These are phyloP conservation scores for Dorcoceras hygrometricum DNA, from an alignment of 257 asterid species.

Conservation along the genomic window DNA sequence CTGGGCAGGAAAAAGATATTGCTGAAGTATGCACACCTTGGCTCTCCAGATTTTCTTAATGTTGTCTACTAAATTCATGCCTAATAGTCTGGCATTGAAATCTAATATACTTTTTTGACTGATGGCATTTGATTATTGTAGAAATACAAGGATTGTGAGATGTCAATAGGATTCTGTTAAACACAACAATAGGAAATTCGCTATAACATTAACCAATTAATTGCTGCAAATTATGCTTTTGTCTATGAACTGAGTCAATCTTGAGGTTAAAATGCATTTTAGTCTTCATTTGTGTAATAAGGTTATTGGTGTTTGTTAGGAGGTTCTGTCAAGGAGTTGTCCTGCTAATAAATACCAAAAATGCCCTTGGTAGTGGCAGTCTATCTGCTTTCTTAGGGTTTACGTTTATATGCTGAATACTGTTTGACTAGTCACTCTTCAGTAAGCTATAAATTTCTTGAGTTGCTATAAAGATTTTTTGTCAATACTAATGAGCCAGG, in stretches of 20 bases:
- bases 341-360: not conserved
- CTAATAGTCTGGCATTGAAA: not conserved
- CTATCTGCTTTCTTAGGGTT: not conserved
- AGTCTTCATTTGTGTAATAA: not conserved
- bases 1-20: constrained; percentile 38
- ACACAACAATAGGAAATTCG: not conserved
- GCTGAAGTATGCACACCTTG: constrained; percentile 43
- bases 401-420: no score
- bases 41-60: constrained; percentile 1
- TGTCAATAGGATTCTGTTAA: not conserved
- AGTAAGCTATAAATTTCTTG: not conserved
- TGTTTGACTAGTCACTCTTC: not conserved
- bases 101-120: not conserved
- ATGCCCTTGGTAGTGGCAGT: not conserved
- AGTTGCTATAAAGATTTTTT: not conserved
- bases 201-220: not conserved
- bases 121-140: not conserved
- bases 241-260: not conserved
- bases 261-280: not conserved
- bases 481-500: not conserved
- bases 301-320: not conserved
- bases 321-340: not conserved
- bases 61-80: constrained; percentile 8
- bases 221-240: not conserved
- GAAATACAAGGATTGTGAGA: not conserved